These are phyloP conservation scores for Sequoiadendron giganteum DNA, from an alignment of 75 land plant species.

Conservation along the genomic window DNA sequence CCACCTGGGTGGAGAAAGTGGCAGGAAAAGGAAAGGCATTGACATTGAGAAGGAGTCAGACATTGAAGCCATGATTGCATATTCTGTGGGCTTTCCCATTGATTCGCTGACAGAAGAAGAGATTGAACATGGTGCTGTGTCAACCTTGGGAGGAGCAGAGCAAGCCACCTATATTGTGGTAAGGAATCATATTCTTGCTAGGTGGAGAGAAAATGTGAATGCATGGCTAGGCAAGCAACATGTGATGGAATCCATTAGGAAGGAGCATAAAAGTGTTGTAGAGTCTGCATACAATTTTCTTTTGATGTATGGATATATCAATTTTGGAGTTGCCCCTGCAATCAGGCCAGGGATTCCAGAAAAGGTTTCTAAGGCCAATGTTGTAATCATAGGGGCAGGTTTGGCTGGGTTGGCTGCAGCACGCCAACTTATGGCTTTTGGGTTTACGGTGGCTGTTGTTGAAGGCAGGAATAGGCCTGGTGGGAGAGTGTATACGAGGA, in stretches of 20 bases:
- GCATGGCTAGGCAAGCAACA: conserved; percentile 54
- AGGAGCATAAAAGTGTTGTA: conserved; percentile 68
- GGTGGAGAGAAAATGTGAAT: conserved; percentile 76
- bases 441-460: conserved; percentile 75
- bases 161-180: conserved; percentile 82
- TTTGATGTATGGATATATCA: conserved; percentile 74
- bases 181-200: conserved; percentile 80
- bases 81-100: conserved; percentile 84
- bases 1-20: conserved; percentile 46
- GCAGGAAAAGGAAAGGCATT: conserved; percentile 35
- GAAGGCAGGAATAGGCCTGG: conserved; percentile 90
- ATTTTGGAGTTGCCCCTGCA: conserved; percentile 84
- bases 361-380: conserved; percentile 51
- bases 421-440: conserved; percentile 74
- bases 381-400: conserved; percentile 86
- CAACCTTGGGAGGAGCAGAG: conserved; percentile 58
- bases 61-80: conserved; percentile 83
- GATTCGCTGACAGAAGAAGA: conserved; percentile 82
- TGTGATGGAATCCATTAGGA: conserved; percentile 69
- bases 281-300: conserved; percentile 78
- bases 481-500: conserved; percentile 82
- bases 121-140: conserved; percentile 68
- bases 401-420: conserved; percentile 92
- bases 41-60: conserved; percentile 69
- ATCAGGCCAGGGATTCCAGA: conserved; percentile 44